Base-by-base conservation (phyloP, 306 rosid species). In the Begonia loranthoides region DNA sequence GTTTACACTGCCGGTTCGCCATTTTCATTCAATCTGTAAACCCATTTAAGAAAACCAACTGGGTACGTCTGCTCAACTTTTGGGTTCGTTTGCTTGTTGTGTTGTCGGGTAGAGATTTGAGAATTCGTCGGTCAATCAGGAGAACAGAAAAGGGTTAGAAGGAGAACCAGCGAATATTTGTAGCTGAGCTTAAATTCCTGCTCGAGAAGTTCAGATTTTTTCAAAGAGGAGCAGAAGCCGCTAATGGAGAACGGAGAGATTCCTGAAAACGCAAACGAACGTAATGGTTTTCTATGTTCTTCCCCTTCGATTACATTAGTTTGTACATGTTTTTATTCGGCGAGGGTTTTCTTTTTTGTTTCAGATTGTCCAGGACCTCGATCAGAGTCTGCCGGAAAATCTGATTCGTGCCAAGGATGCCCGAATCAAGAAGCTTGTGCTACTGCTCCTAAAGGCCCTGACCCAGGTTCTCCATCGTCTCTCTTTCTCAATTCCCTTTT, bases 371-470 rank as follows among this genome's bases (percentile, higher is more conserved):
- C 97, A 9, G 86, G 97, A 40, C 70, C 95, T 36, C 83, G 78
- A 16, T 76, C 92, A 34, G 94, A 90, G 33, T 72, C 94, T 4
- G 95, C 95, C 5, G 95, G 97, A 58, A 78, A 85, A 63, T 72
- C 92, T 0, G 95, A 85, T 13, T 56, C 78, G 1, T 90, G 97
- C 51, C 70, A 78, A 57, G 94, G 97, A 39, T 90, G 97, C 61
- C 97, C 94, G 9, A 90, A 85, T 68, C 97, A 90, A 43, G 73
- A 83, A 65, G 62, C 72, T 57, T 90, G 95, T 65, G 94, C 90
- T 50, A 85, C 97, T 50, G 94, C 85, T 13, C 95, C 97, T 2
- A 90, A 85, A 70, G 95, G 94, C 65, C 94, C 94, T 34, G 97
- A 85, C 66, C 97, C 86, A 57, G 95, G 97, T 85, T 60, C 19